A percentile compares a stretch with the other conserved stretches of the same genome.
These are phyloP conservation scores for Dothideomycetes sp. DNA, from an alignment of 2,329 filamentous ascomycete genomes.

Conservation along the genomic window DNA sequence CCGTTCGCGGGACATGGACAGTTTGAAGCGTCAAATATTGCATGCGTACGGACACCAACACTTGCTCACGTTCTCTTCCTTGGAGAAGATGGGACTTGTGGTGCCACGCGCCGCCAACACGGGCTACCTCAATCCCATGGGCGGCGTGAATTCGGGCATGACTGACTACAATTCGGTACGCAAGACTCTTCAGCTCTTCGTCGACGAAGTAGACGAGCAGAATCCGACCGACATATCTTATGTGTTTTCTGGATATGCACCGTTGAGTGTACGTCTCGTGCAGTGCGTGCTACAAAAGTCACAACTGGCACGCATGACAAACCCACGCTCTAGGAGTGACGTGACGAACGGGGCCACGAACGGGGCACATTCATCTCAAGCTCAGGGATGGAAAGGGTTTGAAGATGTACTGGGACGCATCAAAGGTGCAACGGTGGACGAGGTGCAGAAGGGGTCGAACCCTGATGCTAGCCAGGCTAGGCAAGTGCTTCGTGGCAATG, in stretches of 20 bases:
- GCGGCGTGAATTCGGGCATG: slow-evolving; percentile 42
- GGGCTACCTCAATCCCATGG: slow-evolving; percentile 73
- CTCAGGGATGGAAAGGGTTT: slow-evolving; percentile 74
- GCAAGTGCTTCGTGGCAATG: slow-evolving; percentile 67
- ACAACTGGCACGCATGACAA: slow-evolving; percentile 53
- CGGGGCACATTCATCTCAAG: slow-evolving; percentile 40
- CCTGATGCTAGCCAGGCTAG: slow-evolving; percentile 75
- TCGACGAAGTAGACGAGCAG: slow-evolving; percentile 93
- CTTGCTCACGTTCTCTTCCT: slow-evolving; percentile 72
- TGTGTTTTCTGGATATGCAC: slow-evolving; percentile 94
- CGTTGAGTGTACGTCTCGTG: slow-evolving; percentile 79
- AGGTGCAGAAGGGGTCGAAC: slow-evolving; percentile 84
- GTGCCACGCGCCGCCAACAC: slow-evolving; percentile 61
- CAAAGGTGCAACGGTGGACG: slow-evolving; percentile 80
- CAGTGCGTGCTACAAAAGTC: slow-evolving; percentile 91
- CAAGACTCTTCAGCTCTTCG: slow-evolving; percentile 77
- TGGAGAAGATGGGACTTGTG: slow-evolving; percentile 86
- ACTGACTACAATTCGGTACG: slow-evolving; percentile 78
- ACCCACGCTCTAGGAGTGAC: slow-evolving; percentile 27
- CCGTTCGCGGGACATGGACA: slow-evolving; percentile 78
- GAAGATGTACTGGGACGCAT: slow-evolving; percentile 86
- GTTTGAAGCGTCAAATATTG: slow-evolving; percentile 76
- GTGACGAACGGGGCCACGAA: slow-evolving; percentile 31
- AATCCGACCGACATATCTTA: slow-evolving; percentile 95
- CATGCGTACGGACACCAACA: slow-evolving; percentile 96